Conservation (phyloP, 805 yeast genomes). For the Cyberlindnera amylophila region DNA sequence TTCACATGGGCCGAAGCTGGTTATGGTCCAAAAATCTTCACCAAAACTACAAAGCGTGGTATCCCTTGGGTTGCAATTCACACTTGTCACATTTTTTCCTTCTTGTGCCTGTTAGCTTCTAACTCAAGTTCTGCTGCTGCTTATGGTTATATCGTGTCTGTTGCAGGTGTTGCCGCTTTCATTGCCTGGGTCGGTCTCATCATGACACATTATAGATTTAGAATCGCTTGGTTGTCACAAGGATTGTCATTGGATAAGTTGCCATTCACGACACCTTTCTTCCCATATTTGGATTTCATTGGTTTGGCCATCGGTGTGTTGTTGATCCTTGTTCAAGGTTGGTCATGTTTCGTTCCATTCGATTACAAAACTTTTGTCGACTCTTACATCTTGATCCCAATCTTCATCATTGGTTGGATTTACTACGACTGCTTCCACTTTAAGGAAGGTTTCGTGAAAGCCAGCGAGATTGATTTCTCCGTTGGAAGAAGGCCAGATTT, state of each 20-base stretch:
- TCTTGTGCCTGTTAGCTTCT: constrained; percentile 51
- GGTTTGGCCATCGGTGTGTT: constrained; percentile 37
- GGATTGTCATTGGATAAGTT: constrained; percentile 60
- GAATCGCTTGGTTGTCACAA: constrained; percentile 56
- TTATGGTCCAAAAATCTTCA: constrained; percentile 54
- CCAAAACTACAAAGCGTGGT: constrained; percentile 51
- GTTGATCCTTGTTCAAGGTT: constrained; percentile 44
- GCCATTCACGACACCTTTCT: constrained; percentile 64
- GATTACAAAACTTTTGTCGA: constrained; percentile 50
- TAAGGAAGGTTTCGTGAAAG: constrained; percentile 36
- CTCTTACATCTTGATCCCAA: constrained; percentile 59
- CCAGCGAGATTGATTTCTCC: constrained; percentile 42
- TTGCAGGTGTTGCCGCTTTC: constrained; percentile 71
- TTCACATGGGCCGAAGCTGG: constrained; percentile 61
- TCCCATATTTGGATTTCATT: constrained; percentile 37
- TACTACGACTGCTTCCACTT: constrained; percentile 37
- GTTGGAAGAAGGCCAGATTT: constrained; percentile 46
- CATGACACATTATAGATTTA: constrained; percentile 61
- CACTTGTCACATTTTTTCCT: constrained; percentile 55
- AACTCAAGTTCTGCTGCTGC: constrained; percentile 52
- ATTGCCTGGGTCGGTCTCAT: constrained; percentile 68
- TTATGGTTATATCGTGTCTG: constrained; percentile 66
- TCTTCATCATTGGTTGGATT: constrained; percentile 46
- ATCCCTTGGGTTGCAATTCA: constrained; percentile 61
- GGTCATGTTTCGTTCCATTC: constrained; percentile 47